Conservation (phyloP, 2,329 filamentous ascomycete genomes). For the Trichothecium sympodiale region DNA sequence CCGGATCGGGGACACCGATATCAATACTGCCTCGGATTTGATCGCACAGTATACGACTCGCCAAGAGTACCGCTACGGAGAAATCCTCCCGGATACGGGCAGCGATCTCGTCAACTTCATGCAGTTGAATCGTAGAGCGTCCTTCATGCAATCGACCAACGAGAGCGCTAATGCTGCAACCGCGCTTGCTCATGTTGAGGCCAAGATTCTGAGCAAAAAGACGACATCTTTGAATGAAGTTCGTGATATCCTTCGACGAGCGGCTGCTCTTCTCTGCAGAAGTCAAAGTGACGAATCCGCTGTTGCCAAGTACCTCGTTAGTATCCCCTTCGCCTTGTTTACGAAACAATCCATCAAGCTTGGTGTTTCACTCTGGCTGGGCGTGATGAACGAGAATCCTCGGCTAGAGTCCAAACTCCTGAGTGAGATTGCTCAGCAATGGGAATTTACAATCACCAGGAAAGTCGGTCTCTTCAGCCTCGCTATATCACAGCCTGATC, state of each 20-base stretch:
- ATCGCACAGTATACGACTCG: conserved; percentile 94
- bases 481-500: conserved; percentile 63
- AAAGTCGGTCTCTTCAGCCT: conserved; percentile 73
- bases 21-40: conserved; percentile 93
- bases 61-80: conserved; percentile 87
- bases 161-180: conserved; percentile 49
- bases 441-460: conserved; percentile 73
- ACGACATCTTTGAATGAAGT: conserved; percentile 63
- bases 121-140: conserved; percentile 37
- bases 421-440: conserved; percentile 78
- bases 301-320: conserved; percentile 78
- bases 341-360: conserved; percentile 93
- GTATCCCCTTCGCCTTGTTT: conserved; percentile 86
- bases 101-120: conserved; percentile 53
- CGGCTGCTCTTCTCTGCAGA: conserved; percentile 76
- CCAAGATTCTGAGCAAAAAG: conserved; percentile 57
- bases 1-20: conserved; percentile 56
- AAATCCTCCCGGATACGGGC: conserved; percentile 59
- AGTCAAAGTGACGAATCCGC: conserved; percentile 64
- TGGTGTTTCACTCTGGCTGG: conserved; percentile 90
- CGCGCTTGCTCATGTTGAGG: conserved; percentile 62
- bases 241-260: conserved; percentile 70
- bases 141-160: conserved; percentile 39
- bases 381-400: conserved; percentile 92
- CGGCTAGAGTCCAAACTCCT: conserved; percentile 77